Conservation (phyloP, 768 basidiomycete genomes). For the Suillus bovinus region DNA sequence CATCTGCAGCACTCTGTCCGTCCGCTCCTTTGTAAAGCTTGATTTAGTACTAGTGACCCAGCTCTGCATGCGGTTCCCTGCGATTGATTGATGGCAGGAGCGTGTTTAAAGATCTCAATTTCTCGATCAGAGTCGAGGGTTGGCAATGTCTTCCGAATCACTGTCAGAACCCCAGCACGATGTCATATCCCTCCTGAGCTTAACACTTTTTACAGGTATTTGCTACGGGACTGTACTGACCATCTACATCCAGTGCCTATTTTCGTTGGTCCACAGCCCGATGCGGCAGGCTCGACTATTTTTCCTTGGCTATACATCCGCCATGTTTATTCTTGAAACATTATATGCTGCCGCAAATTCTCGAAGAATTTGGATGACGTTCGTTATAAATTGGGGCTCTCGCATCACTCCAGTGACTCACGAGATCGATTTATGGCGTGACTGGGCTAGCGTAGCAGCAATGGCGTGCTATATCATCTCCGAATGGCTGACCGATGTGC, state of each 20-base stretch:
- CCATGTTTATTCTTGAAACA: constrained; percentile 29
- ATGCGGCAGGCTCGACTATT: constrained; percentile 13
- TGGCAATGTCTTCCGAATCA: background rate
- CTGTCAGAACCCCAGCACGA: background rate
- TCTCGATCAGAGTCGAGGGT: background rate
- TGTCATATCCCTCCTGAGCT: constrained; percentile 3
- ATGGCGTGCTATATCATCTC: constrained; percentile 26
- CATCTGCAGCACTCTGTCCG: background rate
- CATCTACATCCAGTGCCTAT: constrained; percentile 4
- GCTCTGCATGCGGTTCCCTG: background rate
- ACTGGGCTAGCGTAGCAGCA: constrained; percentile 24
- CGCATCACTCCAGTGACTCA: constrained; percentile 20
- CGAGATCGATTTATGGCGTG: constrained; percentile 25
- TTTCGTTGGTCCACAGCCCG: background rate
- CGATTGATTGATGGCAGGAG: background rate
- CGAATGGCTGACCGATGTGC: constrained; percentile 31
- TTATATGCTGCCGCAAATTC: constrained; percentile 31
- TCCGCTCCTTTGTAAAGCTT: background rate
- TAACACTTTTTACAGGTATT: background rate
- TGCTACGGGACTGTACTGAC: constrained; percentile 3
- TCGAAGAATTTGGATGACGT: constrained; percentile 28
- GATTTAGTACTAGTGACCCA: background rate
- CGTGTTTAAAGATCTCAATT: background rate
- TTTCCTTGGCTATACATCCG: constrained; percentile 26
- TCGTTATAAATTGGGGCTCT: constrained; percentile 30